Base-by-base conservation (phyloP, 2,329 filamentous ascomycete genomes). In the Colletotrichum endophyticum region DNA sequence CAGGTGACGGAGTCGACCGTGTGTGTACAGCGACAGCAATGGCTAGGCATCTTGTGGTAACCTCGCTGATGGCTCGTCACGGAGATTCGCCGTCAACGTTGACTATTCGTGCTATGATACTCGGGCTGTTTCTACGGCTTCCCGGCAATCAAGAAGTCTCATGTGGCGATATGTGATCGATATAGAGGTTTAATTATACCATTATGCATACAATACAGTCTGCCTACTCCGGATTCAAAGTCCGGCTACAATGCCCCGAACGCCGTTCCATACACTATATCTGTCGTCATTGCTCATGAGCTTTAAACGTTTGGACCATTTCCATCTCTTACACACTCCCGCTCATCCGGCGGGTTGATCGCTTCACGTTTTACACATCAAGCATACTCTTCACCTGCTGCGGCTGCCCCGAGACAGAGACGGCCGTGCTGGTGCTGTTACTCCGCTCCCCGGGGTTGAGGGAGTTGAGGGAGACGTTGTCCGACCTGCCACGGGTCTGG, bases 351-450 rank as follows among this genome's bases (percentile, higher is more conserved):
- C 39, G 19, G 39, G 39, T 2, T 44, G 39, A 4, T 12, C 39
- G 3, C 39, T 12, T 49, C 39, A 7, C 13, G 5, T 7, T 36
- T 34, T 56, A 70, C 25, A 92, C 80, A 79, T 92, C 91, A 79
- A 92, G 78, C 91, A 92, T 92, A 80, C 91, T 92, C 79, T 84
- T 86, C 8, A 92, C 83, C 79, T 90, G 87, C 80, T 91, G 89
- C n/a, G 90, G 89, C 70, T 86, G 73, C 25, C 82, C 85, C 8
- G 81, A 84, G 15, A 88, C 83, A 7, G 89, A 91, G 62, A 85
- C 82, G n/a, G 83, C 84, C 44, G 89, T 90, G 62, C 83, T 85
- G 2, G 85, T 84, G 78, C 89, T 91, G 57, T 85, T 82, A 69
- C 87, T 88, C 62, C 89, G 85, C 34, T 84, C 84, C 13, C 81